Conservation (phyloP, 192 early-diverging fungal genomes). For the Coemansia umbellata region DNA sequence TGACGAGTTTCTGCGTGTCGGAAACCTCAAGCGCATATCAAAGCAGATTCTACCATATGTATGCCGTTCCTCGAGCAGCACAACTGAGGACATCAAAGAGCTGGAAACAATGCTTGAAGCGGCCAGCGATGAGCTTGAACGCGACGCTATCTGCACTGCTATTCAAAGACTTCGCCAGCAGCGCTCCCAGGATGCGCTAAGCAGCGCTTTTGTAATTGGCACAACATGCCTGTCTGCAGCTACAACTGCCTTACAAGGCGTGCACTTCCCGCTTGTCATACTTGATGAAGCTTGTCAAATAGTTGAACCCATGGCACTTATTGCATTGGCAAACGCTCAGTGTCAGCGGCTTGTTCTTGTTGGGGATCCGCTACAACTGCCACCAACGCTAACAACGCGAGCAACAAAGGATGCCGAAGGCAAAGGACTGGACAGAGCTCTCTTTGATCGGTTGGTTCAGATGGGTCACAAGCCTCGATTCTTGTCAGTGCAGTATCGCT, state of each 20-base stretch:
- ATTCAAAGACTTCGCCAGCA: constrained; percentile 50
- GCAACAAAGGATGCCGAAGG: constrained; percentile 52
- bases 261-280: constrained; percentile 64
- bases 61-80: constrained; percentile 29
- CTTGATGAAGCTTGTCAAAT: constrained; percentile 88
- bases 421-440: constrained; percentile 64
- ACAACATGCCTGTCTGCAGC: constrained; percentile 78
- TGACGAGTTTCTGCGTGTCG: constrained; percentile 65
- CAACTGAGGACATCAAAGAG: constrained; percentile 66
- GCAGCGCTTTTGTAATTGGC: constrained; percentile 56
- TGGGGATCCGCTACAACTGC: constrained; percentile 85
- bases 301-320: constrained; percentile 82
- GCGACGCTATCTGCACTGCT: constrained; percentile 24
- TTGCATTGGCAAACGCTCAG: constrained; percentile 66
- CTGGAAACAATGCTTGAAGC: constrained; percentile 68
- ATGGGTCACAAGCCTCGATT: constrained; percentile 36
- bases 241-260: constrained; percentile 63
- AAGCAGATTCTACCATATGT: constrained; percentile 65
- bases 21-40: constrained; percentile 66
- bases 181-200: constrained; percentile 19
- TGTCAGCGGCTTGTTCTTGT: constrained; percentile 68
- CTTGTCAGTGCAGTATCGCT: constrained; percentile 53
- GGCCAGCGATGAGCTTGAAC: constrained; percentile 52
- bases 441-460: constrained; percentile 73
- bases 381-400: constrained; percentile 70